Conservation (phyloP, 768 basidiomycete species). For the Filobasidium floriforme region DNA sequence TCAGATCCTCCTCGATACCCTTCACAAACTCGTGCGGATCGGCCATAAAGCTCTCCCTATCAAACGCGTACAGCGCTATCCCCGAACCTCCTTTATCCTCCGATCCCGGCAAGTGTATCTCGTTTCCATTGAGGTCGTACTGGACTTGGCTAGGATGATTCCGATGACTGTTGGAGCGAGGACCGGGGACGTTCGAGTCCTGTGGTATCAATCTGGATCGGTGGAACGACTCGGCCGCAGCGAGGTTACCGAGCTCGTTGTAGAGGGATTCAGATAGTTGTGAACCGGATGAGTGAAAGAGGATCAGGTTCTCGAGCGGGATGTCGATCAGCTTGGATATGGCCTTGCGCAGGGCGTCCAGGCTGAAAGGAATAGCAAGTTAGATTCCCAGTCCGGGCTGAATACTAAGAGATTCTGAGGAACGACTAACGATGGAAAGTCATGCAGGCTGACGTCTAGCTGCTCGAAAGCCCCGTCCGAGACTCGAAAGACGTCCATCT, state of each 20-base stretch:
- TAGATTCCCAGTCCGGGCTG: neutral
- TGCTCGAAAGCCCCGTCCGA: slow-evolving; percentile 18
- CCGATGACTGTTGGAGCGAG: neutral
- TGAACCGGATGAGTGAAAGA: slow-evolving; percentile 13
- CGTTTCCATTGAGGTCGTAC: neutral
- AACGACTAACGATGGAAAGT: neutral
- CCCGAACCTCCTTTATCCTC: slow-evolving; percentile 25
- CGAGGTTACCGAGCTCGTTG: slow-evolving; percentile 5
- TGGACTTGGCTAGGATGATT: neutral
- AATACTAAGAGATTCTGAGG: too few species aligned
- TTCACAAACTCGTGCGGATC: slow-evolving; percentile 36
- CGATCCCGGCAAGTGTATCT: neutral
- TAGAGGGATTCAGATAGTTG: slow-evolving; percentile 16
- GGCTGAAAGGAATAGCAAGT: slow-evolving; percentile 4
- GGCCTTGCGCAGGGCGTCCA: neutral
- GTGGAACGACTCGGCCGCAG: neutral
- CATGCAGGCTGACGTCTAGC: slow-evolving; percentile 6
- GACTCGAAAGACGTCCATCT: slow-evolving; percentile 19
- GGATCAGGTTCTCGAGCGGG: slow-evolving; percentile 10
- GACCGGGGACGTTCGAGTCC: neutral
- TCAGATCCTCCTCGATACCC: slow-evolving; percentile 31
- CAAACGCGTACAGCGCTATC: slow-evolving; percentile 36
- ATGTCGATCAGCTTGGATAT: slow-evolving; percentile 13
- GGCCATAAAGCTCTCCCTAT: slow-evolving; percentile 37
- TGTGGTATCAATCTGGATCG: neutral